Evolutionary conservation across 306 rosid species (phyloP), one percentile per base, ranked within the genome.

Genomic region (Quercus glauca): DNA sequence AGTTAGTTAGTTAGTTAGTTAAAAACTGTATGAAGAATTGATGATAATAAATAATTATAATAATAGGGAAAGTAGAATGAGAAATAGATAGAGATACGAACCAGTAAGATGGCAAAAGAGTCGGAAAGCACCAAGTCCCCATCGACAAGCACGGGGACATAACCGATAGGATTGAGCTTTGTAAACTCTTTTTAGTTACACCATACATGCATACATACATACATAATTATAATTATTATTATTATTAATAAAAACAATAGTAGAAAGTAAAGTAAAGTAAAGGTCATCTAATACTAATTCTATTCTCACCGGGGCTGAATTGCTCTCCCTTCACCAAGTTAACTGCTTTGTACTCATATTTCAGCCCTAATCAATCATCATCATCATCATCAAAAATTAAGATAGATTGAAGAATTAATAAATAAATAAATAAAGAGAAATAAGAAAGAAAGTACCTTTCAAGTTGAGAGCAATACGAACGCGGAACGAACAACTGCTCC

Each of bases 51-150:
- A 4, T 31, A 33, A 33, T 5, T 33, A 33, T 33, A 33, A 33
- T 33, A 33, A 5, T 5, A 33, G 6, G 37, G 49, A 41, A 18
- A 43, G 13, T 43, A 6, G 9, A 9, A 41, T 1, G 49, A 8
- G n/a, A 35, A 33, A 23, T 23, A 23, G 35, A 41, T 60, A 41
- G 49, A 5, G 18, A 33, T 19, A 71, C 78, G 10, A 41, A 92
- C 99, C 91, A 90, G 51, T 61, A 90, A 14, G 68, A 94, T 92
- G 79, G 99, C 97, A 53, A 84, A 79, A 64, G 99, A 94, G 83
- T 94, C 97, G 3, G 79, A 69, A 76, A 94, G 31, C 0, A 84
- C 87, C 12, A 76, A 1, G 71, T 79, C 74, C 75, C 87, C 97
- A 81, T 94, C 94, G 55, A 81, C 86, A 0, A 94, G 92, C 60